Base-by-base conservation (phyloP, 2,329 filamentous ascomycete species). In the Penicillium sp. region DNA sequence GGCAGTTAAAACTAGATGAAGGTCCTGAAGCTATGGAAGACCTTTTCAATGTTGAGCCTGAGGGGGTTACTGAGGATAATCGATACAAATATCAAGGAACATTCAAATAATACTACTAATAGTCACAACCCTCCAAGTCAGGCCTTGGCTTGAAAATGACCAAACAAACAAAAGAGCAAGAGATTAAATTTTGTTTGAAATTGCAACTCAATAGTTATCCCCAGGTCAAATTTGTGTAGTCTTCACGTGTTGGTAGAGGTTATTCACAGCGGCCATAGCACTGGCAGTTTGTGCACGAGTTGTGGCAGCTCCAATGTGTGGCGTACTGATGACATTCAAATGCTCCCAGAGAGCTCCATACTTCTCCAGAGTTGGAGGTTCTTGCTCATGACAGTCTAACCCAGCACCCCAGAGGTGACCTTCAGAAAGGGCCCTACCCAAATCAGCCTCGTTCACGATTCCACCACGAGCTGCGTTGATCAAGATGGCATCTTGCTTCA, bases 271-370 rank as follows among this genome's bases (percentile, higher is more conserved):
- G 21, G 67, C 67, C 51, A 66, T 67, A 0, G 71, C 73, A 42
- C 69, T 73, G 13, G 64, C 63, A 40, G 67, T 65, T 55, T 76
- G 75, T 4, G 68, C 73, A 49, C 72, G 64, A 4, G 59, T 61
- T 2, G 79, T 81, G 0, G 77, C 72, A 1, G 77, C 78, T 7
- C 79, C 79, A 42, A 80, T 72, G 50, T 80, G 77, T 6, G 77
- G 77, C 4, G 75, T 78, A 52, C 75, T 74, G 5, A 78, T 56
- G 6, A 73, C 70, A 4, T 72, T 70, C n/a, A 59, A 45, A 40
- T 63, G 58, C 5, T 69, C 60, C 72, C 73, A 75, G 0, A 77
- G 54, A 1, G 55, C 52, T 0, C 62, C 61, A 49, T 77, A 76
- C 16, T 58, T 67, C 39, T 72, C 70, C 11, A 59, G 45, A 5